These are phyloP conservation scores for Papiliotrema nemorosa DNA, from an alignment of 1,284 basidiomycete genomes.

Conservation along the genomic window DNA sequence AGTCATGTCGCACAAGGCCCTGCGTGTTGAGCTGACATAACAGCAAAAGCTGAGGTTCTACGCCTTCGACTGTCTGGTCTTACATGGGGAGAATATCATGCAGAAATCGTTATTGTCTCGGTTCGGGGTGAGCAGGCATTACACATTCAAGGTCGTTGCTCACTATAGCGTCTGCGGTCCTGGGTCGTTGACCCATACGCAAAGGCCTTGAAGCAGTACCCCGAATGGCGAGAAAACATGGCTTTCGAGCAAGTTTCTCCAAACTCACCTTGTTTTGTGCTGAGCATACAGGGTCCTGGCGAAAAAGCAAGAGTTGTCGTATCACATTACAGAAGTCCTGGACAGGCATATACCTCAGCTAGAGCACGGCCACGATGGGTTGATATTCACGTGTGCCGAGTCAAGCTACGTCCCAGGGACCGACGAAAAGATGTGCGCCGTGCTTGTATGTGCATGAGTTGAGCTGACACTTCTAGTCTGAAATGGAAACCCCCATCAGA, in stretches of 20 bases:
- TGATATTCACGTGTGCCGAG: constrained; percentile 92
- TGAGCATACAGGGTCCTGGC: constrained; percentile 65
- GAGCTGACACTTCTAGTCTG: constrained; percentile 55
- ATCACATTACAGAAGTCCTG: constrained; percentile 82
- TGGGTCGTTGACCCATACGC: constrained; percentile 81
- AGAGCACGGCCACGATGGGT: constrained; percentile 90
- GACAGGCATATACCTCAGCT: constrained; percentile 77
- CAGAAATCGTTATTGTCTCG: constrained; percentile 73
- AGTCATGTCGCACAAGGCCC: constrained; percentile 25
- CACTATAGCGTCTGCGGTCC: constrained; percentile 65
- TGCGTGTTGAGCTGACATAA: constrained; percentile 8
- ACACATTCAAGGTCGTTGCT: background rate
- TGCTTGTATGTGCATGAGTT: background rate
- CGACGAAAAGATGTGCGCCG: constrained; percentile 74
- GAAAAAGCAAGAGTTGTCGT: constrained; percentile 86
- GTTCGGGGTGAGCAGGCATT: constrained; percentile 68
- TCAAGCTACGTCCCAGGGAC: constrained; percentile 85
- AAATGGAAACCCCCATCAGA: constrained; percentile 99
- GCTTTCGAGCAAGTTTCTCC: constrained; percentile 74
- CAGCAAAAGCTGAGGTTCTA: constrained; percentile 78
- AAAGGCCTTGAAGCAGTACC: constrained; percentile 64
- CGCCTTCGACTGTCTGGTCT: constrained; percentile 89
- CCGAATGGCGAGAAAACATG: constrained; percentile 57
- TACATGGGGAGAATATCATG: constrained; percentile 85
- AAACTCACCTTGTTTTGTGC: background rate